Conservation (phyloP, 2,329 filamentous ascomycete species). For the Chaetoscypha palmicola region DNA sequence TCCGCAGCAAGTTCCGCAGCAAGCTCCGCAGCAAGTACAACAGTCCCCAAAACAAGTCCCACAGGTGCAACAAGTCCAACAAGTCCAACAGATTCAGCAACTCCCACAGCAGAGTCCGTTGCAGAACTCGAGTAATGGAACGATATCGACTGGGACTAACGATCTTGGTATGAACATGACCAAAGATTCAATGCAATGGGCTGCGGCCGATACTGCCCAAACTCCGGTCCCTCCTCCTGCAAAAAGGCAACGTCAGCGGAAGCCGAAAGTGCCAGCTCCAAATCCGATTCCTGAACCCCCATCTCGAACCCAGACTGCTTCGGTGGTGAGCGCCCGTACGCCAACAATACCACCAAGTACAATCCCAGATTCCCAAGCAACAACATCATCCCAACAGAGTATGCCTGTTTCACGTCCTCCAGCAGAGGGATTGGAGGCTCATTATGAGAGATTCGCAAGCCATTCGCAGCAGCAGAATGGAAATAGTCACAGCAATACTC, state of each 20-base stretch:
- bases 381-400: conserved; percentile 13
- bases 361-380: conserved; percentile 26
- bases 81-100: not conserved
- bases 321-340: conserved; percentile 25
- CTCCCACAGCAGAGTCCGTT: conserved; percentile 3
- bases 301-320: conserved; percentile 22
- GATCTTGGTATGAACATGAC: conserved; percentile 14
- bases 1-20: not conserved
- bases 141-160: conserved; percentile 6
- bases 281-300: conserved; percentile 21
- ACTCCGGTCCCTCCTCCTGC: conserved; percentile 27
- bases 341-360: conserved; percentile 25
- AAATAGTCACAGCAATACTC: conserved; percentile 23
- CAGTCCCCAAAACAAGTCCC: not conserved
- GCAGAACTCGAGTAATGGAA: not conserved
- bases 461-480: conserved; percentile 24
- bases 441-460: conserved; percentile 29
- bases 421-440: conserved; percentile 30
- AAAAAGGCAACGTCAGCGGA: conserved; percentile 36
- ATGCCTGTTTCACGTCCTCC: conserved; percentile 24
- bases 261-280: conserved; percentile 27
- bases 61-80: conserved; percentile 1
- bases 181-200: conserved; percentile 27
- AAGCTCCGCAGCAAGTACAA: not conserved
- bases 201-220: conserved; percentile 17